A percentile compares a stretch with the other conserved stretches of the same genome.
Evolutionary conservation across 345 rosid species (phyloP).

Genomic region (Eucalyptus tenuipes): DNA sequence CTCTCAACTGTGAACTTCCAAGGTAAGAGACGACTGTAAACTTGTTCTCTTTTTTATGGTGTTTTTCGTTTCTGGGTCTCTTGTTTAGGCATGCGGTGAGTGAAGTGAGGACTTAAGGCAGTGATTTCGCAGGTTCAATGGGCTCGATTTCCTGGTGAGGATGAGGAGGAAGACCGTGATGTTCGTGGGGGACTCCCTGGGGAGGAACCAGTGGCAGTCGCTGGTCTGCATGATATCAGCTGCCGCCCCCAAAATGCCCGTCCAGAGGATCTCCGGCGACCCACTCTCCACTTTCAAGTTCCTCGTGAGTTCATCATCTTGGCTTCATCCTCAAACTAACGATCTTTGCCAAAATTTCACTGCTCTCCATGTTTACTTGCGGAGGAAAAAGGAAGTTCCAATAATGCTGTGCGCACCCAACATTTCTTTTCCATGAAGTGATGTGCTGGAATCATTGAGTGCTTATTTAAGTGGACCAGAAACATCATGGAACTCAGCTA

Average conservation of each 20-base stretch:
- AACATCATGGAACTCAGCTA: neutral
- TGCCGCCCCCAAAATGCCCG: conserved; percentile 30
- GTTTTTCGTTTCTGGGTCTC: neutral
- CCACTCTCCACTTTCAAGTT: conserved; percentile 77
- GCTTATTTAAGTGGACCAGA: neutral
- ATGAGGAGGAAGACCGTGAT: conserved; percentile 68
- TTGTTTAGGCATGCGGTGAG: neutral
- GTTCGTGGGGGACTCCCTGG: conserved; percentile 95
- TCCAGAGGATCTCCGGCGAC: conserved; percentile 37
- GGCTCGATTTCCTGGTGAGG: conserved; percentile 46
- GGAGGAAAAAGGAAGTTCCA: neutral
- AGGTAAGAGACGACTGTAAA: neutral
- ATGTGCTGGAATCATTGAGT: neutral
- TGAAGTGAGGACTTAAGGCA: neutral
- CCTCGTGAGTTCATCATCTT: conserved; percentile 15
- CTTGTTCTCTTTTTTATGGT: rapidly evolving
- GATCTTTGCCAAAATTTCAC: neutral
- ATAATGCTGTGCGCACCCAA: neutral
- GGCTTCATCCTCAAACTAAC: neutral
- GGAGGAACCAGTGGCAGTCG: conserved; percentile 89
- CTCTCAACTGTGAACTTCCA: conserved; percentile 1
- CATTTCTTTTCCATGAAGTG: neutral
- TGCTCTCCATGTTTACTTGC: neutral
- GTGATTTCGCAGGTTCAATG: conserved; percentile 40
- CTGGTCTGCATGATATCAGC: conserved; percentile 71